A percentile compares a stretch with the other conserved stretches of the same genome.
These are phyloP conservation scores for Podospora anserina DNA, from an alignment of 495 filamentous ascomycete species.

Conservation along the genomic window DNA sequence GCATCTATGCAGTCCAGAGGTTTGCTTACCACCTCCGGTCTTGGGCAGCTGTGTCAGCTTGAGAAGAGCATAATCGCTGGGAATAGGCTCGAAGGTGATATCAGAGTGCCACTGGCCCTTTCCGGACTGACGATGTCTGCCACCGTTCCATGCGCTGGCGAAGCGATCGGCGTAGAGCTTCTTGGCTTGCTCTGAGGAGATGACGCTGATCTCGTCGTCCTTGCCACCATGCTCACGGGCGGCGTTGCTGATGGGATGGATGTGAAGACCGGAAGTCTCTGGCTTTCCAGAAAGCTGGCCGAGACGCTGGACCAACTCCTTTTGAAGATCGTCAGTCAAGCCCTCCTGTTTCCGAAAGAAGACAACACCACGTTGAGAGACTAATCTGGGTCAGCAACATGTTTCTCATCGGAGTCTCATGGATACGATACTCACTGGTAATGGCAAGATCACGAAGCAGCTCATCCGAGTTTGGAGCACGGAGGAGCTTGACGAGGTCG, in stretches of 20 bases:
- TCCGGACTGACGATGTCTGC: constrained; percentile 38
- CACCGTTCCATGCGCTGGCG: constrained; percentile 15
- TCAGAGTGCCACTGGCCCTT: constrained; percentile 62
- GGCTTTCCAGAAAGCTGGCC: constrained; percentile 67
- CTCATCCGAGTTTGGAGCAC: constrained; percentile 62
- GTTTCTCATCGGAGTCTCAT: background rate
- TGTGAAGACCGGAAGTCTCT: constrained; percentile 62
- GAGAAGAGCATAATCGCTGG: constrained; percentile 63
- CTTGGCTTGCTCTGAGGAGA: constrained; percentile 58
- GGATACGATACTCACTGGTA: constrained; percentile 23
- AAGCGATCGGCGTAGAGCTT: constrained; percentile 49
- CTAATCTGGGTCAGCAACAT: constrained; percentile 37
- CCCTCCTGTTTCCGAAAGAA: constrained; percentile 76
- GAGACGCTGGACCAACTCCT: constrained; percentile 63
- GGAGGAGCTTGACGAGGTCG: constrained; percentile 60
- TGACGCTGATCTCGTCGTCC: constrained; percentile 72
- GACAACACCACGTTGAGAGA: constrained; percentile 76
- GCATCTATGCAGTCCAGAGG: background rate
- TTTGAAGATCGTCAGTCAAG: constrained; percentile 62
- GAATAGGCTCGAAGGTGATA: constrained; percentile 65
- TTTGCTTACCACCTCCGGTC: constrained; percentile 62
- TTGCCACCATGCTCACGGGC: constrained; percentile 54
- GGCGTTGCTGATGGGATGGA: constrained; percentile 67
- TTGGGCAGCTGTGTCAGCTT: constrained; percentile 60
- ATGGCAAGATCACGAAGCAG: constrained; percentile 64